Evolutionary conservation across 1,284 basidiomycete species (phyloP).

Genomic region (Leccinum olivaceoglutinosum): DNA sequence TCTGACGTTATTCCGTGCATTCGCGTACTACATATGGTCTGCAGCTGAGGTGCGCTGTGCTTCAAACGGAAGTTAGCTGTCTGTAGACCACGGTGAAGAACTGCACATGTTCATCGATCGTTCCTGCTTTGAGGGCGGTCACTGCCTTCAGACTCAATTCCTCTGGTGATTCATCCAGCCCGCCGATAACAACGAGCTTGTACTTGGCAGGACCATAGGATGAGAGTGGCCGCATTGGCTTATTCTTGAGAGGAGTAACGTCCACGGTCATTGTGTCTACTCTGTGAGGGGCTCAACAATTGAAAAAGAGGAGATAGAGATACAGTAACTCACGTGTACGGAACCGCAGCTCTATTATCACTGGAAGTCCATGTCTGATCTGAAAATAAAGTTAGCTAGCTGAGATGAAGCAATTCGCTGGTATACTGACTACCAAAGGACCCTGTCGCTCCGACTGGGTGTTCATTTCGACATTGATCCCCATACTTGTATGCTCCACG

Average conservation of each 20-base stretch:
- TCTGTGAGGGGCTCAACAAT: slow-evolving; percentile 33
- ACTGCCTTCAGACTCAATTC: slow-evolving; percentile 74
- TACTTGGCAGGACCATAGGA: slow-evolving; percentile 76
- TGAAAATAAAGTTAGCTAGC: slow-evolving; percentile 16
- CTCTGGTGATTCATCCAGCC: slow-evolving; percentile 74
- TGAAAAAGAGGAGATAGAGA: slow-evolving; percentile 8
- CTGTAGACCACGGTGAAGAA: neutral
- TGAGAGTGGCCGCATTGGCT: slow-evolving; percentile 79
- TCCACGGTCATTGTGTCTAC: slow-evolving; percentile 58
- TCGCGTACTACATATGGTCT: slow-evolving; percentile 36
- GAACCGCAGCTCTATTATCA: slow-evolving; percentile 22
- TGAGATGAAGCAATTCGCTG: neutral
- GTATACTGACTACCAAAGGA: slow-evolving; percentile 34
- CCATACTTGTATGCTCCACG: slow-evolving; percentile 71
- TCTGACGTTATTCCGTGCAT: slow-evolving; percentile 43
- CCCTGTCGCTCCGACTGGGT: slow-evolving; percentile 37
- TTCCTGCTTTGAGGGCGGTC: slow-evolving; percentile 52
- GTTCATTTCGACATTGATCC: slow-evolving; percentile 62
- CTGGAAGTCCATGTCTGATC: slow-evolving; percentile 41
- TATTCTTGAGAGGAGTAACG: slow-evolving; percentile 53
- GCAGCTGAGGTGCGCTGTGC: slow-evolving; percentile 37
- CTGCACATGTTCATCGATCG: slow-evolving; percentile 57
- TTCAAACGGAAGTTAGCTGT: slow-evolving; percentile 32
- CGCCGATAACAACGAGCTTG: slow-evolving; percentile 65
- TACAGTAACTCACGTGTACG: slow-evolving; percentile 39